Base-by-base conservation (phyloP, 2,329 filamentous ascomycete species). In the Aspergillus fumigatiaffinis region DNA sequence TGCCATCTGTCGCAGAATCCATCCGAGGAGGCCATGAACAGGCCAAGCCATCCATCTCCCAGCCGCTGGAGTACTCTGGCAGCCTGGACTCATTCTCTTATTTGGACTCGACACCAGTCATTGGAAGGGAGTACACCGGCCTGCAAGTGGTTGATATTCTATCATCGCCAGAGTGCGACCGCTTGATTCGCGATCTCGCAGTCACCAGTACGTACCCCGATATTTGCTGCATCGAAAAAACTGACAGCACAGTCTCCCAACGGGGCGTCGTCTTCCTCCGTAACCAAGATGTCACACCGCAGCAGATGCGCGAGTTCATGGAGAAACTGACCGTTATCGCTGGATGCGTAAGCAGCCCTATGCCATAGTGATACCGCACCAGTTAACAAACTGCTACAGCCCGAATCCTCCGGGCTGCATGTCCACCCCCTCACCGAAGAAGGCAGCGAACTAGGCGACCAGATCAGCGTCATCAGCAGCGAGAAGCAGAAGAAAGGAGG, bases 221-320 rank as follows among this genome's bases (percentile, higher is more conserved):
- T 75, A 17, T 23, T 1, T 3, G 8, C 32, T 3, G 32, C 12
- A 32, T 17, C 2, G 32, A 17, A 2, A 32, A 14, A 38, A 17
- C 32, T 38, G 1, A 38, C 32, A 6, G 32, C 32, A 3, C 49
- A 87, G 86, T 89, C 63, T 89, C 86, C 0, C 81, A 84, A 55
- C 82, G 87, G 0, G 87, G 87, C 2, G 87, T 89, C 4, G 85
- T 89, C 17, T 88, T 89, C 75, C 87, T 90, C 71, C 82, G 86
- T n/a, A 79, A 82, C 32, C 87, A 90, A 62, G 75, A 84, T 63
- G 78, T 68, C 69, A 88, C 51, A 79, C 79, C 65, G 79, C 78
- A 87, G 3, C 85, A 88, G 65, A 90, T 90, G 74, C 78, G 84
- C 58, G 71, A 78, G 26, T 72, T 82, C 47, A 76, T 77, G 60